phyloP scores from a whole-genome alignment of 2,329 filamentous ascomycete genomes.

The Trichophyton rubrum region DNA sequence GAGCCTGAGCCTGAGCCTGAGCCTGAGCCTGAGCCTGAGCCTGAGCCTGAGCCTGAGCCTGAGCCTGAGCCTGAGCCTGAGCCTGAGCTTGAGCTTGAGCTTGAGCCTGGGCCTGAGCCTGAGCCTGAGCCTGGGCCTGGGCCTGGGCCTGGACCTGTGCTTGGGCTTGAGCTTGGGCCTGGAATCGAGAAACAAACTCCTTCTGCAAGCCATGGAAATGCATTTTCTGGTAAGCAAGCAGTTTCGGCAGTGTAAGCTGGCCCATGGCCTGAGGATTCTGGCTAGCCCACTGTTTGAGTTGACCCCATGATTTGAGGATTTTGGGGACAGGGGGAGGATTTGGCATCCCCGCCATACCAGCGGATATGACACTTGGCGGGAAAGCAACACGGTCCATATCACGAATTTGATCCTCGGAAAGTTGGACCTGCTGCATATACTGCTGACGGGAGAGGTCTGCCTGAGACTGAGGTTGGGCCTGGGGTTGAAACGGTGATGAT shows the following conservation, averaged over 20 bases:
- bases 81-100: conserved; percentile 12
- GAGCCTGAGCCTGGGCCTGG: conserved; percentile 1
- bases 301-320: conserved; percentile 43
- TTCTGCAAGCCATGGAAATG: conserved; percentile 31
- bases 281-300: conserved; percentile 43
- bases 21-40: conserved; percentile 15
- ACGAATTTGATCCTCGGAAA: conserved; percentile 30
- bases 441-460: conserved; percentile 23
- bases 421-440: conserved; percentile 22
- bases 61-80: conserved; percentile 13
- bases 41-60: conserved; percentile 14
- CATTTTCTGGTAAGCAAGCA: conserved; percentile 31
- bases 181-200: conserved; percentile 16
- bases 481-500: conserved; percentile 15
- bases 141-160: conserved; percentile 14
- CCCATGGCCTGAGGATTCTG: conserved; percentile 35
- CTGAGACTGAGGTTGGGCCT: conserved; percentile 11
- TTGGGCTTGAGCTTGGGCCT: conserved; percentile 14
- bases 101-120: conserved; percentile 7
- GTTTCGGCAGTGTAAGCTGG: conserved; percentile 29
- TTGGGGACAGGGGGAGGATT: conserved; percentile 32
- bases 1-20: conserved; percentile 13
- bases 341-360: conserved; percentile 18
- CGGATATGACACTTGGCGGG: conserved; percentile 25
- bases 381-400: conserved; percentile 33